Conservation (phyloP, 768 basidiomycete genomes). For the Lactarius evosmus region DNA sequence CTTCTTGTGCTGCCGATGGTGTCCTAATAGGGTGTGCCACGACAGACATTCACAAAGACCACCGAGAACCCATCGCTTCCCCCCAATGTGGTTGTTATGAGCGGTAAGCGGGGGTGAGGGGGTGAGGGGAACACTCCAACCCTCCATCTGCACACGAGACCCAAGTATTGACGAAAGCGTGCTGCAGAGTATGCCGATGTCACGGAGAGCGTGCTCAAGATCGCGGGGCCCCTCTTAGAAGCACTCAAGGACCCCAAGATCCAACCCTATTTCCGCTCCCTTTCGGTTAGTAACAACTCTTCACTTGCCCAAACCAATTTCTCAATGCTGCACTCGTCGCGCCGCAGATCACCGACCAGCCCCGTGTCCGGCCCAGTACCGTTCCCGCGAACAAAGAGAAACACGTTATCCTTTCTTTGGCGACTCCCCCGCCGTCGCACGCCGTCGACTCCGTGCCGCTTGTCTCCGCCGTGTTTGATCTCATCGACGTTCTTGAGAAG, state of each 20-base stretch:
- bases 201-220: conserved; percentile 73
- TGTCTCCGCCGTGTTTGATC: conserved; percentile 64
- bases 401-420: conserved; percentile 69
- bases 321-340: conserved; percentile 14
- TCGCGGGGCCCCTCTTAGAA: conserved; percentile 49
- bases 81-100: conserved; percentile 66
- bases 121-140: background rate
- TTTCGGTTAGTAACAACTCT: conserved; percentile 54
- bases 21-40: conserved; percentile 3
- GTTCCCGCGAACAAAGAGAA: conserved; percentile 55
- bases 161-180: conserved; percentile 17
- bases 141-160: background rate
- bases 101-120: conserved; percentile 44
- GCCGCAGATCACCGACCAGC: conserved; percentile 77
- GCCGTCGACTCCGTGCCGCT: conserved; percentile 53
- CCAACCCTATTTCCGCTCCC: conserved; percentile 76
- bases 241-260: conserved; percentile 61
- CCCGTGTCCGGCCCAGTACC: conserved; percentile 59
- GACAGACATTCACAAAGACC: conserved; percentile 79
- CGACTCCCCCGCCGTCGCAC: conserved; percentile 48
- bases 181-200: conserved; percentile 76
- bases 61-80: conserved; percentile 64
- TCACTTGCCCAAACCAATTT: conserved; percentile 9
- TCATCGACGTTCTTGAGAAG: conserved; percentile 64
- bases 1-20: background rate